Evolutionary conservation across 768 basidiomycete genomes (phyloP).

Genomic region (Plicaturopsis crispa): DNA sequence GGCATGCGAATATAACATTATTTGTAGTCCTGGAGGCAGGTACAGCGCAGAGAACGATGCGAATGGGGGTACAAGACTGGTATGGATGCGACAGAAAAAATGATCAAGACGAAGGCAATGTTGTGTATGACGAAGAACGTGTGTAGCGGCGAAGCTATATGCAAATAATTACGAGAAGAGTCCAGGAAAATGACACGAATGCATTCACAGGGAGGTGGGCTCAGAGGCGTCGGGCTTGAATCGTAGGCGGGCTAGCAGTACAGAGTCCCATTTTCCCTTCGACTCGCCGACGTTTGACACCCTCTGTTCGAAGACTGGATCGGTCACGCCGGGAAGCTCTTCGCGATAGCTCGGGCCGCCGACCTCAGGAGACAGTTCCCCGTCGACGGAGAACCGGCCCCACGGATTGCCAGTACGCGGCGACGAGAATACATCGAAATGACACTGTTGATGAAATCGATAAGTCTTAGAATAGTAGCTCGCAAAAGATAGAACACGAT

Average conservation of each 20-base stretch:
- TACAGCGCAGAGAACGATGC: too few relatives aligned
- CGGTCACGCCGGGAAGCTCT: constrained; percentile 16
- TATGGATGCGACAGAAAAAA: too few relatives aligned
- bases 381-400: constrained; percentile 66
- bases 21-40: too few relatives aligned
- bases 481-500: constrained; percentile 7
- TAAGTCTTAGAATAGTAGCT: neutral
- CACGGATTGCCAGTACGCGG: constrained; percentile 51
- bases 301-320: constrained; percentile 39
- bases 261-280: constrained; percentile 40
- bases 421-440: constrained; percentile 62
- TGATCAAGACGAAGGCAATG: too few relatives aligned
- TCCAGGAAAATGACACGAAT: too few relatives aligned
- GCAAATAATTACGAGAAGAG: neutral
- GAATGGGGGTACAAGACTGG: too few relatives aligned
- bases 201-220: constrained; percentile 40
- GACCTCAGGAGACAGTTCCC: constrained; percentile 28
- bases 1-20: too few relatives aligned
- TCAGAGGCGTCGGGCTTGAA: constrained; percentile 56
- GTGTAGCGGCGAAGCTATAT: too few relatives aligned
- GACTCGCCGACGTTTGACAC: constrained; percentile 35
- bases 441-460: constrained; percentile 30
- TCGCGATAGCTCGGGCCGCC: constrained; percentile 44
- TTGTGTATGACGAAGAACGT: too few relatives aligned
- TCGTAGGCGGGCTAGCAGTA: constrained; percentile 55